These are phyloP conservation scores for Ceratopteris richardii DNA, from an alignment of 75 land plant species.

Conservation along the genomic window DNA sequence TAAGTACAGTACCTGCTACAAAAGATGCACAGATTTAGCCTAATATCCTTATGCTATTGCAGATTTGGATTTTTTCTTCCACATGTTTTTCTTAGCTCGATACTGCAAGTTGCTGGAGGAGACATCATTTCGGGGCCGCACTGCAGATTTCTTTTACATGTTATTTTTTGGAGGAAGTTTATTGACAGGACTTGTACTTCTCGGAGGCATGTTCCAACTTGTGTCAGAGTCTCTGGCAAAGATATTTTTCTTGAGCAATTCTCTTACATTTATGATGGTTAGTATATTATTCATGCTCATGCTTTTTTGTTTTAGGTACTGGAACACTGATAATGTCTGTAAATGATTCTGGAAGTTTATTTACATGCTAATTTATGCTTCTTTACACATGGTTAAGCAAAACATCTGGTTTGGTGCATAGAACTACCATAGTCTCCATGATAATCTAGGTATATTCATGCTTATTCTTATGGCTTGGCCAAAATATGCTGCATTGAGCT, in stretches of 20 bases:
- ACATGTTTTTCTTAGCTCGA: constrained; percentile 96
- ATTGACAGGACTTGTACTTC: constrained; percentile 65
- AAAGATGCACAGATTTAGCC: too few species aligned
- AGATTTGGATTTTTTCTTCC: constrained; percentile 94
- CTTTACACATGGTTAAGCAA: too few species aligned
- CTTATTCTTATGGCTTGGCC: too few species aligned
- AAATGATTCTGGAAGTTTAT: too few species aligned
- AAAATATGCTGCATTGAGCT: too few species aligned
- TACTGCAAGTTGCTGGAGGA: constrained; percentile 98
- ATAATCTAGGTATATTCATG: too few species aligned
- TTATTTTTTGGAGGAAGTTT: constrained; percentile 88
- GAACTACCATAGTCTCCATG: too few species aligned
- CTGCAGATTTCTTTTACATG: constrained; percentile 99
- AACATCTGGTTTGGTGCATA: too few species aligned
- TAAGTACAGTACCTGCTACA: too few species aligned
- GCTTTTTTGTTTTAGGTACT: background rate
- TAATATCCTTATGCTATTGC: too few species aligned
- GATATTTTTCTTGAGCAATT: constrained; percentile 89
- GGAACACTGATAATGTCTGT: too few species aligned
- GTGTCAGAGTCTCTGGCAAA: constrained; percentile 68
- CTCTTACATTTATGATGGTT: constrained; percentile 98
- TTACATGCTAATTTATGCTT: too few species aligned
- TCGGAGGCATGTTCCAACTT: constrained; percentile 80
- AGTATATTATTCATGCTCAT: constrained; percentile 1
- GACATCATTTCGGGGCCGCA: constrained; percentile 90